Evolutionary conservation across 768 basidiomycete genomes (phyloP), one percentile per base, ranked within the genome.

Genomic region (Termitomyces sp.): DNA sequence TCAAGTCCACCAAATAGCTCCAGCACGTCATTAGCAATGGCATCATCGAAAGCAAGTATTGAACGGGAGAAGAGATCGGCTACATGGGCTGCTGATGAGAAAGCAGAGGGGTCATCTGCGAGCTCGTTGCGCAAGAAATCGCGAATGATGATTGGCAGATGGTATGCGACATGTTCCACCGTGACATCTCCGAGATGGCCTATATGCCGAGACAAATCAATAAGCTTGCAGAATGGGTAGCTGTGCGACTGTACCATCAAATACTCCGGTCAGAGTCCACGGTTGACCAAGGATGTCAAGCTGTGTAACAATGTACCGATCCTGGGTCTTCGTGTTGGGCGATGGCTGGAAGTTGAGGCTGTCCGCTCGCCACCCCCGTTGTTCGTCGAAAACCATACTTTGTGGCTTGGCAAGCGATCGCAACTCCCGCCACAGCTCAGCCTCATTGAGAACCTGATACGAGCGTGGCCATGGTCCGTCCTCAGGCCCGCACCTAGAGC

Each of bases 141-240:
- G 51, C 78, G 80, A 26, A 88, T 76, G 64, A 87, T 85, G 66
- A 86, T 84, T 53, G 87, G 87, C 62, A 88, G 75, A 65, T 87
- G 85, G 62, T 82, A 77, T 55, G 84, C 81, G 53, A 87, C 86
- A 62, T 88, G 85, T 61, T 83, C 84, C 16, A 87, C 87, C 0
- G 86, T 87, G 58, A 82, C 82, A 67, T 87, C 85, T 32, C 87
- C 87, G 24, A 87, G 77, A 68, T 88, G 87, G 48, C 87, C 86
- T 87, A 63, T 0, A 59, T 54, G 34, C 46, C 45, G 43, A 27
- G 46, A 27, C 63, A 26, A 64, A 56, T 51, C 37, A 51, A 43
- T 39, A 59, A 61, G 39, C 53, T 48, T 45, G 30, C 33, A 30
- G 43, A 46, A 33, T 48, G 52, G 59, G 53, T 36, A 36, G 55